Conservation (phyloP, 1,139 yeast species). For the Suhomyces maxii region DNA sequence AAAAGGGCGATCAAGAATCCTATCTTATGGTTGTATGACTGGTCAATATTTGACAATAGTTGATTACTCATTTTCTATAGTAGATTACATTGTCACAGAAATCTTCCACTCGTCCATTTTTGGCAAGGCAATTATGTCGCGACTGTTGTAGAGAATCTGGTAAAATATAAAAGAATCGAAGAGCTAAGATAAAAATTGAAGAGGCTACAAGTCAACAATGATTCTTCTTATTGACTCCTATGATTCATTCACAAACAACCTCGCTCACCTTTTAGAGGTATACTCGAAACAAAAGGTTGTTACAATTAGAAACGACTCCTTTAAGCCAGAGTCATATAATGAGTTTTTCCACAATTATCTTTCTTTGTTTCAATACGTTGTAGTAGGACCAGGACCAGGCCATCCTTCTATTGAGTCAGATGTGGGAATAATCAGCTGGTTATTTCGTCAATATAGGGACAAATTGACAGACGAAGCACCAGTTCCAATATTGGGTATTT, state of each 20-base stretch:
- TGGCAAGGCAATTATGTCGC: not conserved
- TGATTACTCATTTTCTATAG: too few relatives aligned
- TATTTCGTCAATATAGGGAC: conserved; percentile 35
- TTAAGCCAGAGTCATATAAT: conserved; percentile 35
- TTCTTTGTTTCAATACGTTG: conserved; percentile 66
- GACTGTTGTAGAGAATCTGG: not conserved
- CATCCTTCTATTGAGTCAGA: conserved; percentile 66
- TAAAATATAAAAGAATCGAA: not conserved
- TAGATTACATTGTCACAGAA: too few relatives aligned
- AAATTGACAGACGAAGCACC: conserved; percentile 11
- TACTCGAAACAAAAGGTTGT: conserved; percentile 57
- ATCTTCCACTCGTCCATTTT: too few relatives aligned
- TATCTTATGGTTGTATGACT: too few relatives aligned
- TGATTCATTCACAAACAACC: conserved; percentile 89
- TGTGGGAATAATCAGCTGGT: conserved; percentile 70
- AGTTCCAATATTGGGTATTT: conserved; percentile 84
- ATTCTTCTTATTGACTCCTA: conserved; percentile 86
- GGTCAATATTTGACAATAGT: too few relatives aligned
- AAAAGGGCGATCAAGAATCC: too few relatives aligned
- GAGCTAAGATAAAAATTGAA: not conserved
- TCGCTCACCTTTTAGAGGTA: conserved; percentile 60
- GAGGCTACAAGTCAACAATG: conserved; percentile 21
- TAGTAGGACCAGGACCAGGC: conserved; percentile 98
- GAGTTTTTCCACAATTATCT: conserved; percentile 39
- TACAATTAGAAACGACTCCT: conserved; percentile 76